These are phyloP conservation scores for Ophiorrhiza pumila DNA, from an alignment of 257 asterid genomes.

Conservation along the genomic window DNA sequence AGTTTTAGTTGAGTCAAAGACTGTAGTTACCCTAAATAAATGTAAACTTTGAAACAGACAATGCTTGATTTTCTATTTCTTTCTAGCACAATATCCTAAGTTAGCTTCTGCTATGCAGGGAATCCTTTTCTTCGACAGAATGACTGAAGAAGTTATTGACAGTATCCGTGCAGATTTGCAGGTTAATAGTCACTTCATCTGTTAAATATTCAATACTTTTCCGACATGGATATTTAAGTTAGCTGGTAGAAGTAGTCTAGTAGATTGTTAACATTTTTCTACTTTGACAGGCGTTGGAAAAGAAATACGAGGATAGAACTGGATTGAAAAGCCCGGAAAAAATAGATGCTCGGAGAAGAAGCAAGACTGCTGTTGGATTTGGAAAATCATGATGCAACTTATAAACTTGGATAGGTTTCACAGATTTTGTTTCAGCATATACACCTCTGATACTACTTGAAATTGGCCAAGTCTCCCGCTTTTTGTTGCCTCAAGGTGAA, in stretches of 20 bases:
- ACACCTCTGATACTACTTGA: neutral
- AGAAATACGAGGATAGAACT: constrained; percentile 71
- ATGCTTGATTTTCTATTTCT: neutral
- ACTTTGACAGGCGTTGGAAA: constrained; percentile 66
- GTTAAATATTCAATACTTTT: neutral
- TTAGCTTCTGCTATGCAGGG: constrained; percentile 59
- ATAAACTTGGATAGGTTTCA: neutral
- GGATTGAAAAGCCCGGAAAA: constrained; percentile 86
- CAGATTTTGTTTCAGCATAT: neutral
- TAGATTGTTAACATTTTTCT: constrained; percentile 6
- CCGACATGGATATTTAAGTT: neutral
- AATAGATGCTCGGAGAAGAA: constrained; percentile 45
- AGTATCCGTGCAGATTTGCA: constrained; percentile 58
- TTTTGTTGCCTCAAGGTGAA: neutral
- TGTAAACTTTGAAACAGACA: neutral
- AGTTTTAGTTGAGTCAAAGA: neutral
- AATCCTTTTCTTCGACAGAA: constrained; percentile 74
- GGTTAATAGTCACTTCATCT: constrained; percentile 37
- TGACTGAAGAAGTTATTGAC: constrained; percentile 80
- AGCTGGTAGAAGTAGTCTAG: neutral
- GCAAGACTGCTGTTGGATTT: constrained; percentile 69
- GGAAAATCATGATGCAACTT: constrained; percentile 54
- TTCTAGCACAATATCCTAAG: neutral
- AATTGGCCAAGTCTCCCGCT: neutral
- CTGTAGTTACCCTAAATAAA: neutral